Evolutionary conservation across 805 yeast genomes (phyloP).

Genomic region (Babjeviella inositovora): DNA sequence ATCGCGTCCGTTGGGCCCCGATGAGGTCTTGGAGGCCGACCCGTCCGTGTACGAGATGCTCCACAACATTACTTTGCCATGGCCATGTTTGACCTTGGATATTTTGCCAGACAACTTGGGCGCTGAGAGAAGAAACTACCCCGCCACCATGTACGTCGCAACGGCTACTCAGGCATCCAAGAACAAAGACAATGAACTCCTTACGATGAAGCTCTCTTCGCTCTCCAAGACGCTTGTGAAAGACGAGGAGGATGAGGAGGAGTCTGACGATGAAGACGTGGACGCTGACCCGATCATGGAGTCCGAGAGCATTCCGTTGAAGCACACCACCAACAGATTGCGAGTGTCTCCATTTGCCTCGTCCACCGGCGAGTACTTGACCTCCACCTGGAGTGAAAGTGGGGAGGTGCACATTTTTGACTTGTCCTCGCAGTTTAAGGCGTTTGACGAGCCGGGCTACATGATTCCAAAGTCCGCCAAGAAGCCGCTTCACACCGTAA

Average conservation of each 20-base stretch:
- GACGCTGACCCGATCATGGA: constrained; percentile 80
- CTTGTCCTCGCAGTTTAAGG: constrained; percentile 59
- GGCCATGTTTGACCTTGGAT: constrained; percentile 94
- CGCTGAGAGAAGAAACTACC: constrained; percentile 74
- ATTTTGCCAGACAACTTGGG: constrained; percentile 79
- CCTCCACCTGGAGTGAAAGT: constrained; percentile 79
- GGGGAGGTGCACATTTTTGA: constrained; percentile 87
- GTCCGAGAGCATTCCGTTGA: constrained; percentile 62
- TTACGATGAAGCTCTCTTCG: constrained; percentile 70
- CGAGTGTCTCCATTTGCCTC: constrained; percentile 69
- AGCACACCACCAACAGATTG: constrained; percentile 77
- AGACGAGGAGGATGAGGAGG: constrained; percentile 61
- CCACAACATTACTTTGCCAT: constrained; percentile 83
- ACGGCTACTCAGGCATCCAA: constrained; percentile 90
- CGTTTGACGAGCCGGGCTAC: constrained; percentile 82
- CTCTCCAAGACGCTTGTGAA: constrained; percentile 76
- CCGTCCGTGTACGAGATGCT: constrained; percentile 93
- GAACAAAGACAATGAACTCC: constrained; percentile 77
- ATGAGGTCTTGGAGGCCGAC: constrained; percentile 92
- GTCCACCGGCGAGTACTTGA: constrained; percentile 61
- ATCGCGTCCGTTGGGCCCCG: constrained; percentile 84
- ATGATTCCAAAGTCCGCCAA: constrained; percentile 62
- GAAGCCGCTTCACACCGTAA: constrained; percentile 70
- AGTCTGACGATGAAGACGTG: constrained; percentile 51
- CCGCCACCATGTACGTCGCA: constrained; percentile 72